Percentiles rank a stretch among this genome's conserved stretches.
These are phyloP conservation scores for Cladophialophora exuberans DNA, from an alignment of 2,329 filamentous ascomycete species.

Conservation along the genomic window DNA sequence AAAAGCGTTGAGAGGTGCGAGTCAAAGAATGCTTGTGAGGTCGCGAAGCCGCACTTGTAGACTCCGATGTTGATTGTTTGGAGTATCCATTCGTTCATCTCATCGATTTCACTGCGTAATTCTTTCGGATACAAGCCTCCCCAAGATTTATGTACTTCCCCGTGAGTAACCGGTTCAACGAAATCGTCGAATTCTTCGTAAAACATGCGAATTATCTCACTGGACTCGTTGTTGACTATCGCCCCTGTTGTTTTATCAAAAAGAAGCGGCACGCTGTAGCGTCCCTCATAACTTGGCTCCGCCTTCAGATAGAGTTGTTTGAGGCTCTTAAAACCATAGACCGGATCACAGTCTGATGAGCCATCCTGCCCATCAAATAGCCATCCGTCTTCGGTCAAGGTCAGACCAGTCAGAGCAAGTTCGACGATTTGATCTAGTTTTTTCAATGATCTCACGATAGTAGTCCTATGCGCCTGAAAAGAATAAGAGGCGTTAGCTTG, in stretches of 20 bases:
- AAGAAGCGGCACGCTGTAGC: constrained; percentile 81
- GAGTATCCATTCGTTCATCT: constrained; percentile 76
- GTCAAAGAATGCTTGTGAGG: constrained; percentile 75
- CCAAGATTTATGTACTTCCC: constrained; percentile 49
- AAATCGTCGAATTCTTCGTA: constrained; percentile 73
- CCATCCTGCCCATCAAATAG: constrained; percentile 69
- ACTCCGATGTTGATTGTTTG: constrained; percentile 60
- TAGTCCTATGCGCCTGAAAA: constrained; percentile 51
- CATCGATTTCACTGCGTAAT: constrained; percentile 69
- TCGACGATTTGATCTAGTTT: constrained; percentile 55
- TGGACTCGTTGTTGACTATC: constrained; percentile 86
- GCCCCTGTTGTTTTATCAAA: constrained; percentile 75
- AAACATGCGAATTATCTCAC: constrained; percentile 85
- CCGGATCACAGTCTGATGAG: constrained; percentile 65
- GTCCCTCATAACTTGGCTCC: constrained; percentile 68
- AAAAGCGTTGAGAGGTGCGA: constrained; percentile 71
- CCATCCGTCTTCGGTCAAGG: constrained; percentile 63
- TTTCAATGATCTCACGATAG: constrained; percentile 54
- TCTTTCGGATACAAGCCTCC: constrained; percentile 63
- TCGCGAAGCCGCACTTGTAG: constrained; percentile 72
- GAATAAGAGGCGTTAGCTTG: constrained; percentile 4
- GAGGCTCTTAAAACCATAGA: constrained; percentile 72
- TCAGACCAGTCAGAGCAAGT: constrained; percentile 48
- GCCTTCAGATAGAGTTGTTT: constrained; percentile 75
- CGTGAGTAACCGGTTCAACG: constrained; percentile 59